phyloP scores from a whole-genome alignment of 805 yeast species.

The Candida ponderosae region DNA sequence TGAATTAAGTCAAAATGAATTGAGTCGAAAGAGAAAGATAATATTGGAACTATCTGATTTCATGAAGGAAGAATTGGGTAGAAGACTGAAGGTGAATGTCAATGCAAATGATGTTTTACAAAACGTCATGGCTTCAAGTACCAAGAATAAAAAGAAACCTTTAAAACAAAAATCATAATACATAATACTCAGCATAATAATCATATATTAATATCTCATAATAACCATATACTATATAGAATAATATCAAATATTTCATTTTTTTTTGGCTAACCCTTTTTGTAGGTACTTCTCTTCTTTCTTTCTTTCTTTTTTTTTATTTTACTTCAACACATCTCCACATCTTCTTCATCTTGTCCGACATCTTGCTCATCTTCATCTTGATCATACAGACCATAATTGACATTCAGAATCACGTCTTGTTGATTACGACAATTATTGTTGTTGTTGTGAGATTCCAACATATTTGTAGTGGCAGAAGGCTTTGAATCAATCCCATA shows the following conservation, averaged over 20 bases:
- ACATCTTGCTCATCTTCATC: slow-evolving; percentile 16
- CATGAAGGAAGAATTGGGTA: not conserved
- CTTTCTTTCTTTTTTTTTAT: too few species aligned
- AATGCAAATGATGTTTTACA: not conserved
- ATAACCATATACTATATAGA: too few species aligned
- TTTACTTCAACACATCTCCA: not conserved
- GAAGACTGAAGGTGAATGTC: not conserved
- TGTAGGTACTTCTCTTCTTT: too few species aligned
- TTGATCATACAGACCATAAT: slow-evolving; percentile 18
- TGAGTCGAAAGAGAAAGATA: not conserved
- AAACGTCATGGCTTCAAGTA: not conserved
- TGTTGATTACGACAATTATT: slow-evolving; percentile 16
- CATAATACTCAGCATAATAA: too few species aligned
- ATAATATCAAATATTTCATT: too few species aligned
- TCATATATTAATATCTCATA: too few species aligned
- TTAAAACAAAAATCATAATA: too few species aligned
- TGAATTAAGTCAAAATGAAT: not conserved
- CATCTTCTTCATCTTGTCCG: slow-evolving; percentile 6
- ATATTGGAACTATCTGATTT: not conserved
- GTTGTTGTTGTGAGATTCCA: slow-evolving; percentile 1
- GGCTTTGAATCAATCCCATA: slow-evolving; percentile 5
- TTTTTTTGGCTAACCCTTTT: too few species aligned
- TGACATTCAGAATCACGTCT: slow-evolving; percentile 17
- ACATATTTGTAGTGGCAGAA: not conserved
- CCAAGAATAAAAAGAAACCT: too few species aligned